A percentile compares a stretch with the other conserved stretches of the same genome.
Conservation (phyloP, 2,329 filamentous ascomycete genomes). For the Aspergillus sp. region DNA sequence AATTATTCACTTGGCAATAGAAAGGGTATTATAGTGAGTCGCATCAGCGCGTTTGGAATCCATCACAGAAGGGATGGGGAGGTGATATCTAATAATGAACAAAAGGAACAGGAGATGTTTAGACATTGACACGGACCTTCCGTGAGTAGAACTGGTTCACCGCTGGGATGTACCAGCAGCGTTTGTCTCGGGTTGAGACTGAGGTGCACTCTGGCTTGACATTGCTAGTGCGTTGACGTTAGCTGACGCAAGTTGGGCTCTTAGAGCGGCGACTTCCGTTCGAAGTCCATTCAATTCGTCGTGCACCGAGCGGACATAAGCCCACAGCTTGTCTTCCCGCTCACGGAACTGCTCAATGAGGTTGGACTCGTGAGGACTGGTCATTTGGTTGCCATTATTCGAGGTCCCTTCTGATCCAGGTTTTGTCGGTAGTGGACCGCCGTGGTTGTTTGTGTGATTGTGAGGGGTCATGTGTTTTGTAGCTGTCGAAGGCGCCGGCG, state of each 20-base stretch:
- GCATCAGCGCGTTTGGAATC: background rate
- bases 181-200: slow-evolving; percentile 17
- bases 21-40: slow-evolving; percentile 6
- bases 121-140: background rate
- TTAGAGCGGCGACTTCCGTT: slow-evolving; percentile 44
- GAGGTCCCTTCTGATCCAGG: slow-evolving; percentile 30
- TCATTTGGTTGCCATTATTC: slow-evolving; percentile 22
- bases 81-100: slow-evolving; percentile 1
- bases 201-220: slow-evolving; percentile 17
- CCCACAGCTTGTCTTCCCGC: slow-evolving; percentile 46
- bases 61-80: background rate
- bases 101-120: background rate
- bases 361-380: slow-evolving; percentile 25
- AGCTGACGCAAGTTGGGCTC: slow-evolving; percentile 43
- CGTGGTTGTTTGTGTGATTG: slow-evolving; percentile 39
- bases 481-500: slow-evolving; percentile 35
- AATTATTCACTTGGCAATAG: background rate
- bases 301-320: slow-evolving; percentile 47
- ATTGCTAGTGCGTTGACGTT: slow-evolving; percentile 27
- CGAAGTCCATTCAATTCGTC: slow-evolving; percentile 44
- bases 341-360: slow-evolving; percentile 35
- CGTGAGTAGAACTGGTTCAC: slow-evolving; percentile 12
- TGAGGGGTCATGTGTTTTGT: slow-evolving; percentile 40
- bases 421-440: slow-evolving; percentile 29
- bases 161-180: slow-evolving; percentile 17